Evolutionary conservation across 495 filamentous ascomycete species (phyloP).

Genomic region (Hamigera avellanea): DNA sequence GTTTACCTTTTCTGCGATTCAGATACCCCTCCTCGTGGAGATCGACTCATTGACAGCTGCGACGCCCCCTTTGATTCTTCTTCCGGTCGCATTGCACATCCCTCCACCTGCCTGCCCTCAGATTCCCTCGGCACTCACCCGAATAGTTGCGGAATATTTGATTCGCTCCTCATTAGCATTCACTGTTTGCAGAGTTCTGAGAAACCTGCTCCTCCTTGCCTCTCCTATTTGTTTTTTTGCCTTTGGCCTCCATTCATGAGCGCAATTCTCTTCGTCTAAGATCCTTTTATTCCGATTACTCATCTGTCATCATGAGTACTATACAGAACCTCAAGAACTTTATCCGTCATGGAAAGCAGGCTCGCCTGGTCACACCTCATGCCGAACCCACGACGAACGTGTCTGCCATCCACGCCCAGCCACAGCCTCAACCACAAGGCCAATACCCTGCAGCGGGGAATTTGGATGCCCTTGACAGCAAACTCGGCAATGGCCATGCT

Average conservation of each 20-base stretch:
- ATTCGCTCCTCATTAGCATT: too few species aligned
- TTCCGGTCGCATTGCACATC: too few species aligned
- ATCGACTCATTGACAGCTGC: too few species aligned
- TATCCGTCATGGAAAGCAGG: constrained; percentile 97
- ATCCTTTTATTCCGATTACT: constrained; percentile 1
- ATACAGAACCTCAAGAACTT: constrained; percentile 94
- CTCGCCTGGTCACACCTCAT: constrained; percentile 53
- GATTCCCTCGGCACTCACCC: too few species aligned
- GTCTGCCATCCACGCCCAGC: constrained; percentile 55
- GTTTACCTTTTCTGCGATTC: too few species aligned
- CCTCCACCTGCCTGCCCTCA: too few species aligned
- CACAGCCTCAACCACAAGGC: constrained; percentile 40
- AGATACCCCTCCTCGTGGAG: too few species aligned
- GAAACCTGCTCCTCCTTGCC: too few species aligned
- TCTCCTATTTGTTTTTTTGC: too few species aligned
- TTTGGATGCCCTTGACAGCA: constrained; percentile 43
- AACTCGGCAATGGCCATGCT: constrained; percentile 47
- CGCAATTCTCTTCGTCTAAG: constrained; percentile 1
- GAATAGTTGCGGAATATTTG: too few species aligned
- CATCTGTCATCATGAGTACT: constrained; percentile 49
- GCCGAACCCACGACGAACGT: constrained; percentile 59
- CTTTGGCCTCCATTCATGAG: not conserved
- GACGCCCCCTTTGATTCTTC: too few species aligned
- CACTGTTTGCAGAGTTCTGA: too few species aligned
- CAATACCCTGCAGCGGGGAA: constrained; percentile 40